Evolutionary conservation across 768 basidiomycete genomes (phyloP).

Genomic region (Boletus pseudo-olivaceus): DNA sequence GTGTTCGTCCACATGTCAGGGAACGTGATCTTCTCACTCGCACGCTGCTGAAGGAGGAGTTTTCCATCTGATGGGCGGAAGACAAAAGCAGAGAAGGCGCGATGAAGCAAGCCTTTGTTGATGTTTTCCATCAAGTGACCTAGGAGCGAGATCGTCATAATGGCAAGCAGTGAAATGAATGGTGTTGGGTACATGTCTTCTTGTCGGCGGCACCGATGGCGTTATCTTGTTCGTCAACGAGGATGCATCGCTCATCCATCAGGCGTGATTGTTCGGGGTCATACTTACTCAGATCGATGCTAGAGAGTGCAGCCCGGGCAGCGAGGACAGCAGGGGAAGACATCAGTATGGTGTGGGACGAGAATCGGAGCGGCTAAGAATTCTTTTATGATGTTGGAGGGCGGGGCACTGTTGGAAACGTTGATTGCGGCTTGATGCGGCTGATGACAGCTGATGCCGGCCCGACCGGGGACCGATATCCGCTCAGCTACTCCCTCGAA

Average conservation of each 20-base stretch:
- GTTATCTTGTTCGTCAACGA: slow-evolving; percentile 84
- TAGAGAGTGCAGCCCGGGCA: slow-evolving; percentile 62
- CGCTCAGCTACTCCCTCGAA: not conserved
- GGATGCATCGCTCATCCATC: slow-evolving; percentile 95
- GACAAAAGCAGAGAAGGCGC: slow-evolving; percentile 96
- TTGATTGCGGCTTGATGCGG: not conserved
- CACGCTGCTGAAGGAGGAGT: slow-evolving; percentile 90
- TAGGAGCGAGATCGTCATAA: slow-evolving; percentile 4
- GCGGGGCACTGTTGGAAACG: not conserved
- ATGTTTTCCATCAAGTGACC: slow-evolving; percentile 99
- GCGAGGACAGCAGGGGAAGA: slow-evolving; percentile 60
- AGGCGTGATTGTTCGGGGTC: slow-evolving; percentile 90
- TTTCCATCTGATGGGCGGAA: slow-evolving; percentile 94
- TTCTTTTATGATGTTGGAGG: slow-evolving; percentile 2
- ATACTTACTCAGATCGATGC: slow-evolving; percentile 77
- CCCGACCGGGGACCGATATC: not conserved
- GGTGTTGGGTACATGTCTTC: slow-evolving; percentile 77
- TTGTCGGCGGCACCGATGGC: slow-evolving; percentile 88
- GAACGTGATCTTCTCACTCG: slow-evolving; percentile 99
- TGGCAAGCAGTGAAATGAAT: not conserved
- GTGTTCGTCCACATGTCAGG: slow-evolving; percentile 99
- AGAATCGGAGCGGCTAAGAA: not conserved
- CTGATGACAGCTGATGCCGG: not conserved
- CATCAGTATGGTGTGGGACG: slow-evolving; percentile 34
- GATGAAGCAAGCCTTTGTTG: slow-evolving; percentile 87